Evolutionary conservation across 495 filamentous ascomycete genomes (phyloP).

Genomic region (Penicillium soppii): DNA sequence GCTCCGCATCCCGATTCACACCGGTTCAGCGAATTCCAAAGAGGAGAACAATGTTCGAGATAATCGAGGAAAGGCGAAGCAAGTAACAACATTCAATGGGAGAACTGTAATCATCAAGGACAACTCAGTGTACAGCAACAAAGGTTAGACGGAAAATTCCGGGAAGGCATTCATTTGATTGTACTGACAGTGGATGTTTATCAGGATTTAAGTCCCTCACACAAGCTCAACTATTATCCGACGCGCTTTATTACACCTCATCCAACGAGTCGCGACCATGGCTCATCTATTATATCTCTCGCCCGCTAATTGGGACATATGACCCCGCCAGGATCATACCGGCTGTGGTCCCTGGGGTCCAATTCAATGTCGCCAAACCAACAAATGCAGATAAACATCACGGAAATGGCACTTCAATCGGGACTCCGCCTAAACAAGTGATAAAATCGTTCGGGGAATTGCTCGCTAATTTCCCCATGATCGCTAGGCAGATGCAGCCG

Average conservation of each 20-base stretch:
- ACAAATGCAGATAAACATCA: slow-evolving; percentile 25
- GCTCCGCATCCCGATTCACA: slow-evolving; percentile 70
- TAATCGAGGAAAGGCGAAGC: slow-evolving; percentile 87
- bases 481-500: slow-evolving; percentile 92
- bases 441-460: slow-evolving; percentile 89
- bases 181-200: slow-evolving; percentile 11
- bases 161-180: neutral
- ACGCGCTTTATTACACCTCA: slow-evolving; percentile 85
- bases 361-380: slow-evolving; percentile 23
- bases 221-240: slow-evolving; percentile 84
- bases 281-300: slow-evolving; percentile 95
- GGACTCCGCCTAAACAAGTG: slow-evolving; percentile 73
- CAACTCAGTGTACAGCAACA: slow-evolving; percentile 89
- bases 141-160: slow-evolving; percentile 57
- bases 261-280: slow-evolving; percentile 81
- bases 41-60: slow-evolving; percentile 80
- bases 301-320: slow-evolving; percentile 81
- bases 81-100: slow-evolving; percentile 89
- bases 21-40: slow-evolving; percentile 55
- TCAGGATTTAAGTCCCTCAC: slow-evolving; percentile 88
- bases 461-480: slow-evolving; percentile 91
- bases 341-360: slow-evolving; percentile 53
- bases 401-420: slow-evolving; percentile 33
- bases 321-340: slow-evolving; percentile 69
- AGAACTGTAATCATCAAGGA: slow-evolving; percentile 95